Base-by-base conservation (phyloP, 768 basidiomycete genomes). In the Tylopilus plumbeoviolaceoides region DNA sequence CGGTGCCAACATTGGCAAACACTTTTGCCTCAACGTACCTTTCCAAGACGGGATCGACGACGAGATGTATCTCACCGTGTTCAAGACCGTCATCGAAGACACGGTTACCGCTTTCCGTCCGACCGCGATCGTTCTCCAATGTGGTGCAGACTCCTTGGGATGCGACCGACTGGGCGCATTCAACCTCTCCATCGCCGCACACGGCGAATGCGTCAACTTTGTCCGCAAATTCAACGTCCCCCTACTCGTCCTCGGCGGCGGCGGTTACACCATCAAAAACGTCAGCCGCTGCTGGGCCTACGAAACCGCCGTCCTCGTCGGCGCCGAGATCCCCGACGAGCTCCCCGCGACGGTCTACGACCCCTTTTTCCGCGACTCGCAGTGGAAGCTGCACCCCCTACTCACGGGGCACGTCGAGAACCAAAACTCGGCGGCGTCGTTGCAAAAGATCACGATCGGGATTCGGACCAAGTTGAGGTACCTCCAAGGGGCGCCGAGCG, bases 241-340 rank as follows among this genome's bases (percentile, higher is more conserved):
- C 1, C 73, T 98, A 14, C 77, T 99, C 17, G 89, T 98, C 30
- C 69, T 99, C 7, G 95, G 95, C 39, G 95, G 95, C 2, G 95
- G 95, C 4, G 95, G 95, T 1, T 99, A 99, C 71, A 94, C 93
- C 5, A 90, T 98, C 68, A 90, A 93, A 65, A 95, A 95, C 65
- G 97, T 99, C 59, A 89, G 90, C 43, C 83, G 95, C n/a, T 99
- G 95, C 66, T 99, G 95, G 95, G 87, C 95, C 31, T 95, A 99
- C 74, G 95, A 99, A 70, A 99, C 97, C 0, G 85, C 91, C 12
- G 89, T 98, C 1, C 83, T 95, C 8, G 86, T 97, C 43, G 92
- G 90, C 15, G 81, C 85, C 0, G 71, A 79, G 35, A 81, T 99
- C 27, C 87, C 93, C 0, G 87, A 95, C 71, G 85, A 88, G 54